Base-by-base conservation (phyloP, 2,329 filamentous ascomycete species). In the Fusarium nodosum region DNA sequence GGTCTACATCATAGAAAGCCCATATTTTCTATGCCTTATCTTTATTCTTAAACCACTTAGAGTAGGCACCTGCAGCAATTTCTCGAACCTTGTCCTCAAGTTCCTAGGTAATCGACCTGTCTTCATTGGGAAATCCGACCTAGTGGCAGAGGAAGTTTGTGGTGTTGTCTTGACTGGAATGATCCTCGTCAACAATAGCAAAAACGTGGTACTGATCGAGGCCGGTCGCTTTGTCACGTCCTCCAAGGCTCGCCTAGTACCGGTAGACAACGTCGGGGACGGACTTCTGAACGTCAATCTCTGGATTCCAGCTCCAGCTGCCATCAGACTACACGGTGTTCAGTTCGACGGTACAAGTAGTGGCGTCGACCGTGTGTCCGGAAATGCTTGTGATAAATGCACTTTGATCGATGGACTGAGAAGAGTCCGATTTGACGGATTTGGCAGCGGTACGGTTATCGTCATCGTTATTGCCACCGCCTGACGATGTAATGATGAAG, bases 221-320 rank as follows among this genome's bases (percentile, higher is more conserved):
- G 1, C 12, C 31, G 31, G 46, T 50, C 6, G 46, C 22, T 24
- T n/a, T 6, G 11, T 50, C 46, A 7, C 46, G 46, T 22, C 46
- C 46, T n/a, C 46, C 46, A 15, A 15, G 46, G 46, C 28, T 16
- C 22, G 22, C 46, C 46, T 50, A 50, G 8, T 50, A 50, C 30
- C 31, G 3, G 10, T 50, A 50, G 46, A 50, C 20, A 26, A 31
- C 6, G 5, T 50, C 46, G 7, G 46, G 46, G 24, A 18, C 12
- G 20, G 22, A 24, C 33, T 50, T 22, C 22, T 50, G 46, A 15
- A 36, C 31, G 22, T 50, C 16, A 16, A 33, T 20, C 12, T 50
- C 46, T 10, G 31, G 11, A 5, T 7, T 22, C 9, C 8, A 10
- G 0, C 5, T 18, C 10, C 16, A 26, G 15, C 18, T 6, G 3